phyloP scores from a whole-genome alignment of 192 early-diverging fungal genomes.

The Mortierella hygrophila region DNA sequence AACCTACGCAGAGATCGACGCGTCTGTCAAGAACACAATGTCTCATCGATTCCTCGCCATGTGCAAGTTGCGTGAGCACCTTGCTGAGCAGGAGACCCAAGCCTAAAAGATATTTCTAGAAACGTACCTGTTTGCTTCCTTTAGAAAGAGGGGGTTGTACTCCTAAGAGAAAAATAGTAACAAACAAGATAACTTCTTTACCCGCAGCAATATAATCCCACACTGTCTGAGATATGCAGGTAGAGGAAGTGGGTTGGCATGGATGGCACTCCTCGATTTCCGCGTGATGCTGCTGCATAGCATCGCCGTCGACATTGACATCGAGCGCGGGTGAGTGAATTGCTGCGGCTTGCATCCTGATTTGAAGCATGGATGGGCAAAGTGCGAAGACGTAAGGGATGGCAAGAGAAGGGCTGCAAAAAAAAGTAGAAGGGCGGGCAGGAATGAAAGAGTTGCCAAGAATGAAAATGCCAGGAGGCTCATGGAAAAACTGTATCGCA shows the following conservation, averaged over 20 bases:
- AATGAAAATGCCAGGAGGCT: not conserved
- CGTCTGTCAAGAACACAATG: slow-evolving; percentile 88
- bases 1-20: slow-evolving; percentile 93
- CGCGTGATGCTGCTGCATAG: not conserved
- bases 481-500: not conserved
- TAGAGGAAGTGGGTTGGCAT: not conserved
- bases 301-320: not conserved
- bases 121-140: not conserved
- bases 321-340: not conserved
- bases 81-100: slow-evolving; percentile 32
- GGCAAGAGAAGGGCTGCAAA: not conserved
- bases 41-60: slow-evolving; percentile 89
- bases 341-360: not conserved
- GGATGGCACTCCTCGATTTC: not conserved
- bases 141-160: not conserved
- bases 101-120: not conserved
- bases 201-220: not conserved
- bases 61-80: slow-evolving; percentile 68
- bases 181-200: not conserved
- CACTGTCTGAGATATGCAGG: not conserved
- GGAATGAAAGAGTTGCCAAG: not conserved
- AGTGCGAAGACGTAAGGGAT: not conserved
- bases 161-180: too few relatives aligned
- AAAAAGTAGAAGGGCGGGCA: not conserved
- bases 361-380: not conserved